Conservation (phyloP, 441 rosid species). For the Arabidopsis lyrata region DNA sequence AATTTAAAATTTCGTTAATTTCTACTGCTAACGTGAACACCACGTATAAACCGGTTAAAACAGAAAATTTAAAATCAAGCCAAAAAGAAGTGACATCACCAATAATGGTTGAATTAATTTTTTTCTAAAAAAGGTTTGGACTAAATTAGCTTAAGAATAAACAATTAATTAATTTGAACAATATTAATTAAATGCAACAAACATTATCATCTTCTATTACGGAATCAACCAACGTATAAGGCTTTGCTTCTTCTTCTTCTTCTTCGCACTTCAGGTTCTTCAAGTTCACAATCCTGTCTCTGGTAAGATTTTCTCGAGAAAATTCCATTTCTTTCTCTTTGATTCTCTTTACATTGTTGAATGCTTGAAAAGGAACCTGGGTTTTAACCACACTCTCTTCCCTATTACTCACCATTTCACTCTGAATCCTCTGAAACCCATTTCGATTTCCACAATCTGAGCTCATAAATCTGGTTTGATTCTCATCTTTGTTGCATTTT, state of each 20-base stretch:
- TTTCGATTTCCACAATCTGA: background rate
- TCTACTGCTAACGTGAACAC: too few species aligned
- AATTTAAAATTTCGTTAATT: too few species aligned
- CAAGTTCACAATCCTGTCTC: background rate
- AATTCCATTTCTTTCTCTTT: background rate
- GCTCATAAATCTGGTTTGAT: background rate
- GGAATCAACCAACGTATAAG: background rate
- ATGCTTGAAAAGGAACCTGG: background rate
- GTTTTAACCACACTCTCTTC: background rate
- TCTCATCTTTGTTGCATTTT: too few species aligned
- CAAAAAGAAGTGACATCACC: too few species aligned
- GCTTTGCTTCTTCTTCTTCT: background rate
- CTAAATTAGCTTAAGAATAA: too few species aligned
- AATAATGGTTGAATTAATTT: too few species aligned
- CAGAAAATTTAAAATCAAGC: too few species aligned
- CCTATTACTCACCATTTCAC: background rate
- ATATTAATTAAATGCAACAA: background rate
- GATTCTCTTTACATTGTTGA: background rate
- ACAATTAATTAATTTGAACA: background rate
- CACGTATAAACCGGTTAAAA: too few species aligned
- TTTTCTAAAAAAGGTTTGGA: too few species aligned
- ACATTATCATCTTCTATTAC: background rate
- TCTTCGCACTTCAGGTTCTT: background rate
- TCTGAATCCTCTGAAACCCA: constrained; percentile 4
- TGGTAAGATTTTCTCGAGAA: background rate